Evolutionary conservation across 345 rosid genomes (phyloP), one percentile per base, ranked within the genome.

Genomic region (Microthlaspi erraticum): DNA sequence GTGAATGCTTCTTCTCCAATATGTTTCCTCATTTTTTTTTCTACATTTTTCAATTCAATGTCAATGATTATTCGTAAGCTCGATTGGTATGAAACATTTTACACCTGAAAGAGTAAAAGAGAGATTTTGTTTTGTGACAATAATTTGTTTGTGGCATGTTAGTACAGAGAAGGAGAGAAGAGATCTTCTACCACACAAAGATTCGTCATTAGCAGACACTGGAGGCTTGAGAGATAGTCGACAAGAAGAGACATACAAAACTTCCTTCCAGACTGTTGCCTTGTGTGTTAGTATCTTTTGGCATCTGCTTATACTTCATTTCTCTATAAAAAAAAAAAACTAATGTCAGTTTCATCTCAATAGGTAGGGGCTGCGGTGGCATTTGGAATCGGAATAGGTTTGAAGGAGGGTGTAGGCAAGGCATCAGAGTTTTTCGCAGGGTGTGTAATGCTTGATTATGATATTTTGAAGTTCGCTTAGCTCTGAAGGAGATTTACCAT

Each of bases 391-490:
- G 90, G 92, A 55, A 48, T 91, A 63, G 96, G 97, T 64, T 77
- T 91, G 60, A 83, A 79, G 61, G 96, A 87, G 42, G 97, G 91
- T 65, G 82, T 77, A 60, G 92, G 83, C 79, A 91, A 87, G 81
- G 98, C 92, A 2, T 84, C 97, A 0, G 97, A 93, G 78, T 91
- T 81, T 85, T 93, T 91, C 41, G 94, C 98, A 39, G 98, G 98
- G 98, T 89, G 81, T 34, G 79, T 31, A 3, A 46, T 14, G 36
- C 46, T 37, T 53, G 48, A 0, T 13, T 59, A 59, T 57, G 45
- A 33, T 71, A 6, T 19, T 5, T 68, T 5, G 2, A 38, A 17
- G 14, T 36, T 62, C 26, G 41, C 20, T 45, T 46, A 38, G 31
- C 26, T 60, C 43, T 38, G 10, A 29, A 51, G 10, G 57, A 8